Base-by-base conservation (phyloP, 805 yeast genomes). In the Kazachstania taianensis region DNA sequence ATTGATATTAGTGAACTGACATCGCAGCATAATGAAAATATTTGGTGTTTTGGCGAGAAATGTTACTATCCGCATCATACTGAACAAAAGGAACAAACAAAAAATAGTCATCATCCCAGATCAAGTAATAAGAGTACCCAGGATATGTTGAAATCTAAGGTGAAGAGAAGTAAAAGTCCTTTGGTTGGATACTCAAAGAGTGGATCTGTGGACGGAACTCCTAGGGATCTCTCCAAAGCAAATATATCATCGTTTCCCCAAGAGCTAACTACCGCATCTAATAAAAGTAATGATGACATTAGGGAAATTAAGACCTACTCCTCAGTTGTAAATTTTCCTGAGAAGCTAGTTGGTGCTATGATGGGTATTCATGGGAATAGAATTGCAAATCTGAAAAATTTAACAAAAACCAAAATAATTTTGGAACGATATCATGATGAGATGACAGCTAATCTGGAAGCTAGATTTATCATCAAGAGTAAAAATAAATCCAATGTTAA, bases 331-430 rank as follows among this genome's bases (percentile, higher is more conserved):
- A 3, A n/a, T 14, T 78, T 83, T 54, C 83, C 92, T 19, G 75
- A 79, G 42, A 81, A 78, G 39, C 73, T 77, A 61, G 94, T 85
- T 32, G 95, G 95, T 27, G 87, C 94, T 32, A 66, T 86, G 39
- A 83, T 85, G 52, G 95, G 95, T 41, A 77, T 78, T 45, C 75
- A 76, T 41, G 94, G 95, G 22, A 63, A 81, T 17, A 72, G 92
- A 59, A 85, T 85, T 46, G 87, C 81, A 56, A 94, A 84, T 41
- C 80, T 85, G 33, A 70, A 94, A 46, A 74, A 79, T 45, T 68
- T 69, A 20, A 73, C 85, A 28, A 85, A 85, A 19, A 85, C 94
- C 25, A 70, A 75, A 25, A 82, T 85, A 53, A 30, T 23, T 23
- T 24, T 32, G 13, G 35, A 32, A 32, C 24, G 35, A 16, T 32